phyloP scores from a whole-genome alignment of 2,329 filamentous ascomycete genomes.

The Colletotrichum sp. region DNA sequence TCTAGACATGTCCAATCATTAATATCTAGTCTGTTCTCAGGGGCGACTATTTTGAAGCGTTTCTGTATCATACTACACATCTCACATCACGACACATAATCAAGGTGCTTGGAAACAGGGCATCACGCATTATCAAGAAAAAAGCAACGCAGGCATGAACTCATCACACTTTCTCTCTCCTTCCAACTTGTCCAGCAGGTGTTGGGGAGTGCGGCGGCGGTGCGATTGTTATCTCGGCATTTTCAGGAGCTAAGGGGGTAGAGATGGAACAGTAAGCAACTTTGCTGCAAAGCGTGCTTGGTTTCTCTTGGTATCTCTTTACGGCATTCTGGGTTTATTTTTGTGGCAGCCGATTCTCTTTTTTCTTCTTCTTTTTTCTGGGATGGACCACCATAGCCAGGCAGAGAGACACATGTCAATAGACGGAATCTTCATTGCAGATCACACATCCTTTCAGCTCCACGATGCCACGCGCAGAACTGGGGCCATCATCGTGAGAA shows the following conservation, averaged over 20 bases:
- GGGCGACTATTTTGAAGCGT: background rate
- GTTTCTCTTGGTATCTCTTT: background rate
- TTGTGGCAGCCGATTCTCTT: background rate
- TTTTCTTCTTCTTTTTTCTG: background rate
- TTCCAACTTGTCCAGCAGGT: slow-evolving; percentile 17
- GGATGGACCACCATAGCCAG: background rate
- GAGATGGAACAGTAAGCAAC: background rate
- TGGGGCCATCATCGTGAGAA: slow-evolving; percentile 7
- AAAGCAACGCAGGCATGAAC: slow-evolving; percentile 12
- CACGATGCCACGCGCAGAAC: background rate
- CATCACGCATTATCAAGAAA: background rate
- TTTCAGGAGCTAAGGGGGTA: slow-evolving; percentile 18
- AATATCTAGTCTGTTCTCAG: background rate
- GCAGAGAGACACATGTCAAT: slow-evolving; percentile 6
- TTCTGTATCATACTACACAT: slow-evolving; percentile 6
- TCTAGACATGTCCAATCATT: background rate
- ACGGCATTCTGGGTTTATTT: background rate
- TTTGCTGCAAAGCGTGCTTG: slow-evolving; percentile 15
- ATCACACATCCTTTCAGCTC: background rate
- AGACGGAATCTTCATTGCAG: slow-evolving; percentile 9
- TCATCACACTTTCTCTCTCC: slow-evolving; percentile 16
- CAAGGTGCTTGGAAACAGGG: background rate
- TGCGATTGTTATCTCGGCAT: slow-evolving; percentile 18
- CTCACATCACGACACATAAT: slow-evolving; percentile 14
- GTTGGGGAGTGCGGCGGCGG: slow-evolving; percentile 19